These are phyloP conservation scores for Elsinoe batatas DNA, from an alignment of 2,329 filamentous ascomycete species.

Conservation along the genomic window DNA sequence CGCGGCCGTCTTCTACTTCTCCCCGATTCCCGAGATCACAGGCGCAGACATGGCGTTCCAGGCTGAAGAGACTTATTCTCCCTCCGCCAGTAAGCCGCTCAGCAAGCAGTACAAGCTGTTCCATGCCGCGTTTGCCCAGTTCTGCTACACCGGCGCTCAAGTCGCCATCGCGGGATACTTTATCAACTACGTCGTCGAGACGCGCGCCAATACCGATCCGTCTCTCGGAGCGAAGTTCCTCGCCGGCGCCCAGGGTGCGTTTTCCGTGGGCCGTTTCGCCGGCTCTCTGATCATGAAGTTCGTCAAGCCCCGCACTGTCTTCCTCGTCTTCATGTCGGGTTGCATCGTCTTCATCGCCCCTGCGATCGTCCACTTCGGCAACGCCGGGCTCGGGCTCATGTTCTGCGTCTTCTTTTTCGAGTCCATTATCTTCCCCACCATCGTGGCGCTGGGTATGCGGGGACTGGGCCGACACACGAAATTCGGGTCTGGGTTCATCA, in stretches of 20 bases:
- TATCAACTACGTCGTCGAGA: conserved; percentile 51
- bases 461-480: conserved; percentile 69
- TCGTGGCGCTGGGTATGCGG: conserved; percentile 69
- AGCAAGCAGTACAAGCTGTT: conserved; percentile 60
- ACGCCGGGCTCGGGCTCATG: conserved; percentile 47
- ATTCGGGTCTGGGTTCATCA: conserved; percentile 62
- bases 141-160: conserved; percentile 72
- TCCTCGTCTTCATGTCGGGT: conserved; percentile 57
- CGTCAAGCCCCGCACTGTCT: conserved; percentile 57
- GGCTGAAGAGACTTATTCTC: conserved; percentile 26
- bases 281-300: conserved; percentile 58
- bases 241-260: conserved; percentile 63
- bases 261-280: conserved; percentile 61
- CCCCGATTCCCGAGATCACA: conserved; percentile 46
- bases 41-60: conserved; percentile 53
- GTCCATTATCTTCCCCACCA: conserved; percentile 71
- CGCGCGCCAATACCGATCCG: conserved; percentile 44
- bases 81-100: conserved; percentile 39
- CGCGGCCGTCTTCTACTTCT: conserved; percentile 49
- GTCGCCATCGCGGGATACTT: conserved; percentile 40
- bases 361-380: conserved; percentile 42
- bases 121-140: conserved; percentile 65
- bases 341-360: conserved; percentile 49
- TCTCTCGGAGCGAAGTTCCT: conserved; percentile 56
- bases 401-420: conserved; percentile 70